phyloP scores from a whole-genome alignment of 2,329 filamentous ascomycete genomes.

The Periconia macrospinosa region DNA sequence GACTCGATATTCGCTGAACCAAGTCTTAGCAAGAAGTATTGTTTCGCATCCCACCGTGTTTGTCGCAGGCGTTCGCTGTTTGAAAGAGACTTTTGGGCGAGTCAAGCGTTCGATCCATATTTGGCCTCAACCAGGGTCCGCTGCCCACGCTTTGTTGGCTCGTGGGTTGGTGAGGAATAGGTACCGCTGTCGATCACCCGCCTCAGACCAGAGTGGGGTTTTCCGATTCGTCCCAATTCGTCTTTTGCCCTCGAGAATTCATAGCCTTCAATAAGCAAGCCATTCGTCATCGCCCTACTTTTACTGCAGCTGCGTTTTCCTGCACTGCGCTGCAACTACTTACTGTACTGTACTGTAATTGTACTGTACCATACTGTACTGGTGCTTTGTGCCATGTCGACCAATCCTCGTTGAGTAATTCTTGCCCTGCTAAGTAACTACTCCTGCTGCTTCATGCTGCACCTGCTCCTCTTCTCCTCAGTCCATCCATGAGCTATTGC shows the following conservation, averaged over 20 bases:
- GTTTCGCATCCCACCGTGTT: background rate
- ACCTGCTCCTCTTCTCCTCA: no score
- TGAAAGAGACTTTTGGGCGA: conserved; percentile 21
- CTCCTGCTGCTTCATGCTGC: no score
- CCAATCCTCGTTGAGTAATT: background rate
- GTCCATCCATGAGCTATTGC: no score
- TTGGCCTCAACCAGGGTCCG: conserved; percentile 9
- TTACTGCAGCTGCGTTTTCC: background rate
- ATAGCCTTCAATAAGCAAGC: no score
- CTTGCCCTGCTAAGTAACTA: no score
- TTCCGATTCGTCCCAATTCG: background rate
- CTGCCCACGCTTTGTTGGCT: conserved; percentile 7
- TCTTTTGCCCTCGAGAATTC: background rate
- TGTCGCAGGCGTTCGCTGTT: conserved; percentile 18
- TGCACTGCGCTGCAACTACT: no score
- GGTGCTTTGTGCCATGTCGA: background rate
- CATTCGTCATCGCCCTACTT: background rate
- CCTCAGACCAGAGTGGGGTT: conserved; percentile 11
- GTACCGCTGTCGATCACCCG: conserved; percentile 28
- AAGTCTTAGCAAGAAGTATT: background rate
- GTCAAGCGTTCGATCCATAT: conserved; percentile 9
- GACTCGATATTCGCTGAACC: background rate
- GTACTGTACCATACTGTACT: background rate
- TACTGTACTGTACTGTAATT: no score
- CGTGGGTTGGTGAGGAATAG: conserved; percentile 6